Base-by-base conservation (phyloP, 305 asterid species). In the Fraxinus dipetala region DNA sequence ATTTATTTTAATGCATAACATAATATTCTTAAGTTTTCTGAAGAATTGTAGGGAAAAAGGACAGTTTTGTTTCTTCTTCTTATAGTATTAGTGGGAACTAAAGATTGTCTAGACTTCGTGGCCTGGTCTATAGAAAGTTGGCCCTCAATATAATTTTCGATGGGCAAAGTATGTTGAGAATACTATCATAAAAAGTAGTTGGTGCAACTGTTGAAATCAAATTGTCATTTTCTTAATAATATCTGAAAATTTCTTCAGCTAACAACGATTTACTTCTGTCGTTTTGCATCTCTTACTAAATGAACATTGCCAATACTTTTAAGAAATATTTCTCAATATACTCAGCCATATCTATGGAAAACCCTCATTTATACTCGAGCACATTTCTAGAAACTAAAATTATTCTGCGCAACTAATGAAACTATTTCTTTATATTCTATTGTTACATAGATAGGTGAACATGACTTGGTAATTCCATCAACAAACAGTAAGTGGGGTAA, bases 401-500 rank as follows among this genome's bases (percentile, higher is more conserved):
- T 59, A 8, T 59, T 59, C 31, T 8, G 70, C 30, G 4, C 70
- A 59, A 59, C 31, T 59, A 59, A 59, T 59, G 31, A 22, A 59
- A 59, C 6, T 28, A 63, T 8, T 24, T 20, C 72, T 61, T 61
- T 61, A 20, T 61, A 22, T 20, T 20, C 72, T 63, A 63, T 24
- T 63, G 32, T 63, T 24, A 22, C 31, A 22, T 63, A 16, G 14
- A 56, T 18, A 63, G 7, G 18, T 26, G 35, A 65, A 24, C 16
- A 3, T 24, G 34, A 63, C 30, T 10, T 24, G n/a, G 26, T 63
- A 10, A 63, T 63, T 22, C 31, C 32, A 75, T 6, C 56, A 72
- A 81, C 35, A 36, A 80, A 56, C 65, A 78, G 31, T 40, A 22
- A 54, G 34, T 7, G 36, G 63, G 63, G 40, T 11, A 79, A 79